Conservation (phyloP, 331 rosid genomes). For the Phaseolus coccineus region DNA sequence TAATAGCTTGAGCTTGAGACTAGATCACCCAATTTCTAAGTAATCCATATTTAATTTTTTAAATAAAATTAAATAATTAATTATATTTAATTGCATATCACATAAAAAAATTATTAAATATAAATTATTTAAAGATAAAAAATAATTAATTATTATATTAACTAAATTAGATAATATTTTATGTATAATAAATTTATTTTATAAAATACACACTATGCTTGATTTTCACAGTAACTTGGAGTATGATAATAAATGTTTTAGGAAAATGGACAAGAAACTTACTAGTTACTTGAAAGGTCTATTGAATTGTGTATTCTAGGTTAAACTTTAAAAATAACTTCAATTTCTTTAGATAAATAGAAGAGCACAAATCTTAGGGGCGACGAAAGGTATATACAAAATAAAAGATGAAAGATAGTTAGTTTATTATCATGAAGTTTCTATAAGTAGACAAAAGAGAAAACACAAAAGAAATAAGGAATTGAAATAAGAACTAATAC, state of each 20-base stretch:
- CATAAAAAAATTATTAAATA: too few relatives aligned
- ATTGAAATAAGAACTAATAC: not conserved
- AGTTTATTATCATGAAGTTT: not conserved
- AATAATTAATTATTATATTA: too few relatives aligned
- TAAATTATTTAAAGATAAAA: too few relatives aligned
- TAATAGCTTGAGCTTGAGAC: too few relatives aligned
- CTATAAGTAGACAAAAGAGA: not conserved
- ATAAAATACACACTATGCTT: not conserved
- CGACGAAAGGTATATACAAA: not conserved
- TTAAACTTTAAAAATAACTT: not conserved
- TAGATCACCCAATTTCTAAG: too few relatives aligned
- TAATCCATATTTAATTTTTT: too few relatives aligned
- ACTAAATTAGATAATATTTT: too few relatives aligned
- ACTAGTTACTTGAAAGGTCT: not conserved
- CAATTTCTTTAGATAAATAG: not conserved
- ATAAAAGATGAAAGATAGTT: not conserved
- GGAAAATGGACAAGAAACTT: not conserved
- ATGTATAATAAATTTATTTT: not conserved
- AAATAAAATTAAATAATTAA: too few relatives aligned
- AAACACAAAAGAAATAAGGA: not conserved
- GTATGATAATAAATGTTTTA: not conserved
- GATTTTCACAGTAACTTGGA: not conserved
- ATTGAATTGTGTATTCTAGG: not conserved
- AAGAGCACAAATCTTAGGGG: not conserved
- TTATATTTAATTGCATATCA: too few relatives aligned